A percentile compares a stretch with the other conserved stretches of the same genome.
These are phyloP conservation scores for Penicillium simplicissimum DNA, from an alignment of 495 filamentous ascomycete species.

Conservation along the genomic window DNA sequence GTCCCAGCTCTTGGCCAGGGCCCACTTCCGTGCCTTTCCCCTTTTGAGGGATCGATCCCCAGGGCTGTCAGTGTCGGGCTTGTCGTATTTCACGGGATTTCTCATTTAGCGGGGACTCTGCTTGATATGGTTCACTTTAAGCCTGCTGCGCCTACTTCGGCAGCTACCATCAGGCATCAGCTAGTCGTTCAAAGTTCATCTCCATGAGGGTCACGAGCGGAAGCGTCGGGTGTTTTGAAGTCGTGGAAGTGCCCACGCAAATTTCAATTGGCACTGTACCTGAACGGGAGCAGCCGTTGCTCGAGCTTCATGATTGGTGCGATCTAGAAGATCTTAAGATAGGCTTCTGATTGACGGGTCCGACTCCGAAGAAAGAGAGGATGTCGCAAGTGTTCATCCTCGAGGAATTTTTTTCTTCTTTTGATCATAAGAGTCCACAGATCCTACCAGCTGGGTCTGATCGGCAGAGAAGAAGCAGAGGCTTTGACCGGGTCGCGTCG, in stretches of 20 bases:
- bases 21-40: neutral
- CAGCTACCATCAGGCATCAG: no score
- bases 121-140: neutral
- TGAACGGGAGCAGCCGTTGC: neutral
- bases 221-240: neutral
- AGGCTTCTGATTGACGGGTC: conserved; percentile 4
- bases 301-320: conserved; percentile 3
- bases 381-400: neutral
- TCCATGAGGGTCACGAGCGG: neutral
- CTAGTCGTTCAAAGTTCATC: no score
- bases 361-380: neutral
- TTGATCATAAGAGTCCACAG: neutral
- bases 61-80: neutral
- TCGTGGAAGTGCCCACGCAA: neutral
- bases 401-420: neutral
- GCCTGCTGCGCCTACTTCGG: no score
- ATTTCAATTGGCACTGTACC: neutral
- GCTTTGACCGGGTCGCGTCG: neutral
- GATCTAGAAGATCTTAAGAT: neutral
- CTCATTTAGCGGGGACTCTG: neutral
- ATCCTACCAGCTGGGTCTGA: neutral
- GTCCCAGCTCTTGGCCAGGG: neutral
- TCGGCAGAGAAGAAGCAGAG: neutral
- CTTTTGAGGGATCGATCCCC: neutral
- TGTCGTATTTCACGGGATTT: no score